Percentiles rank a stretch among this genome's conserved stretches.
These are phyloP conservation scores for Auriscalpium vulgare DNA, from an alignment of 768 basidiomycete species.

Conservation along the genomic window DNA sequence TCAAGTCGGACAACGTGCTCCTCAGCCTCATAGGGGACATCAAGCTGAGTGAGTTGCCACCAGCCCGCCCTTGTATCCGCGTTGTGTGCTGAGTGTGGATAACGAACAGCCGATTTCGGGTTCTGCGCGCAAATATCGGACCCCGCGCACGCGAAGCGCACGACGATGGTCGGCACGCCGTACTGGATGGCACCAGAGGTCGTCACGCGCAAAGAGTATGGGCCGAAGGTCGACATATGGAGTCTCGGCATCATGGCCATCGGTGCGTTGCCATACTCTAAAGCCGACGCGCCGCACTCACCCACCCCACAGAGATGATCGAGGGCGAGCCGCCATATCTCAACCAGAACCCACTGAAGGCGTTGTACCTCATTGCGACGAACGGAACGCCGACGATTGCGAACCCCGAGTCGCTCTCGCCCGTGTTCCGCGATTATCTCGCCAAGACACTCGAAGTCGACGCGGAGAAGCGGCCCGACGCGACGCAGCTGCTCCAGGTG, in stretches of 20 bases:
- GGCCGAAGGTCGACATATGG: slow-evolving; percentile 98
- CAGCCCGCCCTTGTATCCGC: not conserved
- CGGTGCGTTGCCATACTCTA: slow-evolving; percentile 38
- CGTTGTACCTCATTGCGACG: slow-evolving; percentile 95
- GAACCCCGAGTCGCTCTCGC: slow-evolving; percentile 72
- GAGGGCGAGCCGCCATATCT: slow-evolving; percentile 96
- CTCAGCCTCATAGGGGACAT: slow-evolving; percentile 92
- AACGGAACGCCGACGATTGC: slow-evolving; percentile 96
- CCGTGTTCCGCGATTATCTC: slow-evolving; percentile 85
- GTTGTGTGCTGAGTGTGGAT: not conserved
- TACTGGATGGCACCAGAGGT: slow-evolving; percentile 99
- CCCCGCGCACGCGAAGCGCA: slow-evolving; percentile 74
- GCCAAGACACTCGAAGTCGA: slow-evolving; percentile 88
- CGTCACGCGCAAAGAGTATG: slow-evolving; percentile 95
- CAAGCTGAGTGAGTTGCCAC: slow-evolving; percentile 77
- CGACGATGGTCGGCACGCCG: slow-evolving; percentile 97
- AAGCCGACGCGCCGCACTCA: not conserved
- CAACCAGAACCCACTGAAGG: slow-evolving; percentile 94
- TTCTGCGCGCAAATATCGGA: slow-evolving; percentile 97
- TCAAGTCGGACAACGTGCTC: slow-evolving; percentile 97
- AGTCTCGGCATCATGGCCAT: slow-evolving; percentile 94
- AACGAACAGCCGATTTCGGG: slow-evolving; percentile 82
- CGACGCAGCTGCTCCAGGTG: slow-evolving; percentile 73
- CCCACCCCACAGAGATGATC: slow-evolving; percentile 71
- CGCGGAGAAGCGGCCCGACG: slow-evolving; percentile 86